Evolutionary conservation across 1,284 basidiomycete genomes (phyloP).

Genomic region (Leccinum griseonigrum): DNA sequence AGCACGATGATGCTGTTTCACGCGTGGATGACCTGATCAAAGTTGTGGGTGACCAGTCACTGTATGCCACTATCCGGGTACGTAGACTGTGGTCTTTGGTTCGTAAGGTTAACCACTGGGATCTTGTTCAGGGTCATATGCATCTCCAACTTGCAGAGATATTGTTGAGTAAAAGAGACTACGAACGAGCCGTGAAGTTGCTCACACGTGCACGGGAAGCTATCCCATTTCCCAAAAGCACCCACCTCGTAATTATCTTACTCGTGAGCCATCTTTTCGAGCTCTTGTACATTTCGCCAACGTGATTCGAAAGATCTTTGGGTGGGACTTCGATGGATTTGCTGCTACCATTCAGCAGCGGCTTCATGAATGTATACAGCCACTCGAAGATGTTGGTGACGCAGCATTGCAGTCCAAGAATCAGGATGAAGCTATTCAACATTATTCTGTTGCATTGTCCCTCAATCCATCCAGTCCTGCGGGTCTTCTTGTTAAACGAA

Average conservation of each 20-base stretch:
- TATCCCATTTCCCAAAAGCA: not conserved
- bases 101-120: not conserved
- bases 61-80: constrained; percentile 3
- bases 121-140: not conserved
- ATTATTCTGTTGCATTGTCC: constrained; percentile 8
- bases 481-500: constrained; percentile 13
- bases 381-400: constrained; percentile 2
- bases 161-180: not conserved
- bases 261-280: not conserved
- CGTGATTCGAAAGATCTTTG: constrained; percentile 4
- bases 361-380: not conserved
- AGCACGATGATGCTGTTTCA: constrained; percentile 1
- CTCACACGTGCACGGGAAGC: not conserved
- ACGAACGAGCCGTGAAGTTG: not conserved
- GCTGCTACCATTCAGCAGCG: not conserved
- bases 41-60: not conserved
- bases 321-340: not conserved
- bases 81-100: not conserved
- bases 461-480: not conserved
- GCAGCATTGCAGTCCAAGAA: not conserved
- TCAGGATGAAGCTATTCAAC: not conserved
- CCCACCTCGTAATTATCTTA: constrained; percentile 1
- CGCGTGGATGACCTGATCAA: constrained; percentile 3
- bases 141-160: not conserved
- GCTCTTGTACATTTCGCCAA: not conserved